Percentiles rank a stretch among this genome's conserved stretches.
Evolutionary conservation across 148 eudicot species (phyloP).

Genomic region (Silene uniflora): DNA sequence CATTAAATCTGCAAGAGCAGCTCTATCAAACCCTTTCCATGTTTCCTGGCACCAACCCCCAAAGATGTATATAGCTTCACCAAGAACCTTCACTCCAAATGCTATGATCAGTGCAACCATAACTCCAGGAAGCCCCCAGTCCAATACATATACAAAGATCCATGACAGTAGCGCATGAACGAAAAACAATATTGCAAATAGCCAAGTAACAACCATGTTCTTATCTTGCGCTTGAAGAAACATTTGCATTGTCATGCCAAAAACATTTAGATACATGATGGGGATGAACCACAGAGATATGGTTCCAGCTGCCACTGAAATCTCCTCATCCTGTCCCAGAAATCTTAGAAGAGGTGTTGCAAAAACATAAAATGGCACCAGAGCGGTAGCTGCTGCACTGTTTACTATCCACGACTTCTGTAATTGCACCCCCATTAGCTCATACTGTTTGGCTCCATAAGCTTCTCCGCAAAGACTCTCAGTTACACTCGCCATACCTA

Average conservation of each 20-base stretch:
- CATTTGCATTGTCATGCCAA: conserved; percentile 53
- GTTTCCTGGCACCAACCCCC: conserved; percentile 61
- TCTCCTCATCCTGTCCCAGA: conserved; percentile 42
- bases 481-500: conserved; percentile 73
- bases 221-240: conserved; percentile 63
- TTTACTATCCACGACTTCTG: conserved; percentile 69
- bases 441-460: conserved; percentile 60
- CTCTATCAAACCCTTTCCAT: conserved; percentile 55
- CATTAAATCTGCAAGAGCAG: conserved; percentile 45
- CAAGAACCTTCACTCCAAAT: conserved; percentile 38
- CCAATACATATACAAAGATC: conserved; percentile 39
- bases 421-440: conserved; percentile 66
- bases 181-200: conserved; percentile 27
- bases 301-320: conserved; percentile 36
- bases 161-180: conserved; percentile 52
- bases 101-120: conserved; percentile 47
- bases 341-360: conserved; percentile 42
- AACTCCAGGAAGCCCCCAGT: conserved; percentile 46
- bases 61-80: conserved; percentile 46
- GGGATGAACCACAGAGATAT: conserved; percentile 65
- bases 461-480: conserved; percentile 81
- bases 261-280: conserved; percentile 36
- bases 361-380: conserved; percentile 52
- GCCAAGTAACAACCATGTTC: conserved; percentile 51
- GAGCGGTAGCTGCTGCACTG: conserved; percentile 32